These are phyloP conservation scores for Alternaria angustiovoidea DNA, from an alignment of 2,329 filamentous ascomycete genomes.

Conservation along the genomic window DNA sequence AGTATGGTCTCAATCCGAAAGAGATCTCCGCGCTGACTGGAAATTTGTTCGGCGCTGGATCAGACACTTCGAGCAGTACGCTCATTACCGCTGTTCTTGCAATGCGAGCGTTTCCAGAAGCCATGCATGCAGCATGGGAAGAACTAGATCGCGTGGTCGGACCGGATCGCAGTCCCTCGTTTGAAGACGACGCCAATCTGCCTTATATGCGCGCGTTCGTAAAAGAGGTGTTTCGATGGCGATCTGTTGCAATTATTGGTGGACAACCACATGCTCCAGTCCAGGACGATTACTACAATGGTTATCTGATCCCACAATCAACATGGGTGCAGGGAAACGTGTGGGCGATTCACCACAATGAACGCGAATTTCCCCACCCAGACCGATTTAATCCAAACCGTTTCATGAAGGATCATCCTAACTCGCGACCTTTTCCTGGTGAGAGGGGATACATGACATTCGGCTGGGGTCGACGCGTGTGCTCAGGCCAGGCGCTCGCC, in stretches of 20 bases:
- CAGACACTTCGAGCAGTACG: conserved; percentile 46
- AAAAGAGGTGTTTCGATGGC: conserved; percentile 49
- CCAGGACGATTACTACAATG: conserved; percentile 49
- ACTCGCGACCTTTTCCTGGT: conserved; percentile 42
- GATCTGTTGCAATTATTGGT: conserved; percentile 46
- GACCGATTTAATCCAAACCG: conserved; percentile 48
- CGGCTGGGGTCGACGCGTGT: conserved; percentile 65
- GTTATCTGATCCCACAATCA: conserved; percentile 50
- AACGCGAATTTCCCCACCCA: conserved; percentile 48
- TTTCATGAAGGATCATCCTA: conserved; percentile 40
- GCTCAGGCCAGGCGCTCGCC: conserved; percentile 66
- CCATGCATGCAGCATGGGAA: conserved; percentile 41
- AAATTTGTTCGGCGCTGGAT: conserved; percentile 46
- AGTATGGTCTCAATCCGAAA: conserved; percentile 37
- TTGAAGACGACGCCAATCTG: conserved; percentile 42
- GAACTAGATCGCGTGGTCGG: conserved; percentile 47
- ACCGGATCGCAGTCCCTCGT: conserved; percentile 41
- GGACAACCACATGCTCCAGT: conserved; percentile 48
- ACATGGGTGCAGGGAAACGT: conserved; percentile 52
- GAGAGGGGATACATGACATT: conserved; percentile 64
- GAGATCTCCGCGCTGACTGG: conserved; percentile 46
- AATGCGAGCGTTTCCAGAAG: conserved; percentile 46
- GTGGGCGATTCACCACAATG: conserved; percentile 54
- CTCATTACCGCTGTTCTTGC: conserved; percentile 46
- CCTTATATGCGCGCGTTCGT: conserved; percentile 52